phyloP scores from a whole-genome alignment of 306 rosid species.

The Dalbergia cultrata region DNA sequence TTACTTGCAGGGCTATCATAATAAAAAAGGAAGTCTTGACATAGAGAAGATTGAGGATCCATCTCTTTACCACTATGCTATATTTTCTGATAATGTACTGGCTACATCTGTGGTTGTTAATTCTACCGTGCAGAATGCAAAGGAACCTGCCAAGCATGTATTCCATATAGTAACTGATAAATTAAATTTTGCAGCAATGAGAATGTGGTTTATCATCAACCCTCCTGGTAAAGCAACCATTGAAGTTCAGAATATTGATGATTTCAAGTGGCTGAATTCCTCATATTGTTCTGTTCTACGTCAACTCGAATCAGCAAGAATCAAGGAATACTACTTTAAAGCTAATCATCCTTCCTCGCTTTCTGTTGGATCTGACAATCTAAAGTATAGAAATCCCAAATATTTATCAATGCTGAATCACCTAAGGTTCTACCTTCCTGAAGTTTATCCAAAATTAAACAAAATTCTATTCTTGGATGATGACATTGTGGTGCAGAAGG shows the following conservation, averaged over 20 bases:
- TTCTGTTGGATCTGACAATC: slow-evolving; percentile 83
- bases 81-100: slow-evolving; percentile 93
- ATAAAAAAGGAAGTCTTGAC: slow-evolving; percentile 60
- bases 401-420: slow-evolving; percentile 95
- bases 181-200: slow-evolving; percentile 89
- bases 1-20: slow-evolving; percentile 74
- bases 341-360: slow-evolving; percentile 91
- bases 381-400: slow-evolving; percentile 94
- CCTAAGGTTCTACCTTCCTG: slow-evolving; percentile 94
- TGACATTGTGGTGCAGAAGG: slow-evolving; percentile 97
- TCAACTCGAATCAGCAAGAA: slow-evolving; percentile 91
- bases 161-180: slow-evolving; percentile 95
- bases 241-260: slow-evolving; percentile 89
- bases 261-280: slow-evolving; percentile 97
- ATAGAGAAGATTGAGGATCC: slow-evolving; percentile 78
- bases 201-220: slow-evolving; percentile 92
- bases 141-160: slow-evolving; percentile 90
- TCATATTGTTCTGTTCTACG: slow-evolving; percentile 96
- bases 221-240: slow-evolving; percentile 78
- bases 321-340: slow-evolving; percentile 95
- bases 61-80: slow-evolving; percentile 90
- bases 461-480: slow-evolving; percentile 94
- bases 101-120: slow-evolving; percentile 97
- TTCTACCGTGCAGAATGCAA: slow-evolving; percentile 83
- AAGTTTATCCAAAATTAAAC: slow-evolving; percentile 91